Evolutionary conservation across 1,139 yeast genomes (phyloP), one percentile per base, ranked within the genome.

Genomic region (Pichia sp.): DNA sequence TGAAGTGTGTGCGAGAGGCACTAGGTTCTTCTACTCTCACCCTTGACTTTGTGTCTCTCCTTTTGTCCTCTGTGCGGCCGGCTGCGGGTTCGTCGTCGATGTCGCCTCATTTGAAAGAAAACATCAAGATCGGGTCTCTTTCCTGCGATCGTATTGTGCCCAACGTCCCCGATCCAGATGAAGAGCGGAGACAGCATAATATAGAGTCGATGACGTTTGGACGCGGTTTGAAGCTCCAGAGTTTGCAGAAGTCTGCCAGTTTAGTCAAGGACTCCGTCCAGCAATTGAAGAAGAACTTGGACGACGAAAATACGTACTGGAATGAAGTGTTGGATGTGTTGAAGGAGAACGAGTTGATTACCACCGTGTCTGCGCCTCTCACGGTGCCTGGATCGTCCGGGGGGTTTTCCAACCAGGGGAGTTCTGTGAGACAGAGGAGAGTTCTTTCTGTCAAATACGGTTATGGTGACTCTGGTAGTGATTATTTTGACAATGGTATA

Each of bases 1-100:
- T 59, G 1, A 46, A 54, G 14, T 40, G 49, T 27, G 54, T 54
- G 36, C 81, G 76, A 56, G 71, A 80, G 2, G 97, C 99, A 0
- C 75, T 88, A 63, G 93, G 93, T 67, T 98, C 93, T 67, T 84
- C 96, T 0, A 91, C 97, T 0, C 72, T 93, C 46, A 85, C 96
- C 0, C 74, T 92, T 56, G 99, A 93, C 66, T 88, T 92, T 63
- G 86, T 92, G 1, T 89, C 97, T 2, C 75, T 93, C 57, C 72
- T 93, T 54, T 75, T 93, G 48, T 86, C 97, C n/a, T 79, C 90
- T 16, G 81, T 83, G 10, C 79, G 93, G 58, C 97, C 97, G 1
- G 87, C 87, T 27, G 85, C 93, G 1, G 96, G 95, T 1, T 79
- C 87, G 44, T 78, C 92, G 3, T 88, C 97, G 4, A 89, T 93